Evolutionary conservation across 495 filamentous ascomycete species (phyloP), one percentile per base, ranked within the genome.

Genomic region (Neurospora terricola): DNA sequence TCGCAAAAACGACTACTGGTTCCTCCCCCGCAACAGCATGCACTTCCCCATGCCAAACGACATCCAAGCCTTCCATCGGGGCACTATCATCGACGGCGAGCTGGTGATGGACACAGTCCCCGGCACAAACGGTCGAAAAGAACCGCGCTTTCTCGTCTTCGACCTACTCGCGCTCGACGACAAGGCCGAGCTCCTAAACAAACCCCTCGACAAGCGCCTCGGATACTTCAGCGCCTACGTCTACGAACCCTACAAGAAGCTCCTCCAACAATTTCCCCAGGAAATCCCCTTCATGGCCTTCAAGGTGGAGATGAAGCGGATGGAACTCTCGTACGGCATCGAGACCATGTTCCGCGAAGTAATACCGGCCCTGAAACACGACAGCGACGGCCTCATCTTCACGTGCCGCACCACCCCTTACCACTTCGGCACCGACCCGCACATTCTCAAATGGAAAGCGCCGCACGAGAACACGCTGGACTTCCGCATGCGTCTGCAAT

Each of bases 401-500:
- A 98, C 96, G 40, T 97, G 94, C 80, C 90, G 93, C 71, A 91
- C 86, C 74, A 91, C 90, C 38, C 89, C 91, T 2, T 99, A 99
- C 84, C 88, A 89, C 75, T 91, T 90, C 71, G 96, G 96, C 75
- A 98, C 96, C 8, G 96, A 99, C 80, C 87, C 88, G 48, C 91
- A 95, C 77, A 98, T 97, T 74, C 85, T 99, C 30, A 99, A 99
- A 82, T 99, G 96, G 96, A 99, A 99, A 79, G 93, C 94, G 1
- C 91, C 91, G 5, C 82, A 90, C 36, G 96, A 99, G 77, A 99
- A 99, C 81, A 94, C 93, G 1, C 87, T 99, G 73, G 96, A 99
- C 79, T 98, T 98, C 80, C 87, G 91, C 62, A 86, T 97, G 77
- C 84, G 85, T 40, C 86, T 99, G 5, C 34, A 85, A 88, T 45